Evolutionary conservation across 768 basidiomycete genomes (phyloP).

Genomic region (Macrolepiota fuliginosa): DNA sequence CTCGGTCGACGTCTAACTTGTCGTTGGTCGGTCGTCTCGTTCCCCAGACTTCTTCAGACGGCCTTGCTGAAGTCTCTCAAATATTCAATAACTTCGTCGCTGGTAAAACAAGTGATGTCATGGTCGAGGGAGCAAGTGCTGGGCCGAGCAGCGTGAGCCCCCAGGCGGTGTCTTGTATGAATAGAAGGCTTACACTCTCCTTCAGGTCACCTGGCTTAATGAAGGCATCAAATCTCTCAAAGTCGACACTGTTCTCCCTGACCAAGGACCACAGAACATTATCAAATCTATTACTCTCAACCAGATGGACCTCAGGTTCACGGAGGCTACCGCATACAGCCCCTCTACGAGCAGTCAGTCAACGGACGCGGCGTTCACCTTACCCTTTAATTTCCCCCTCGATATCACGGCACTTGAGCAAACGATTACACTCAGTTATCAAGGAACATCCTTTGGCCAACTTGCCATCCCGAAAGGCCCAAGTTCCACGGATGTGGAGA

Average conservation of each 20-base stretch:
- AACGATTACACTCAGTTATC: constrained; percentile 50
- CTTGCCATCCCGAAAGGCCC: constrained; percentile 57
- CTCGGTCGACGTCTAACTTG: constrained; percentile 49
- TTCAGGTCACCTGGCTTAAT: constrained; percentile 69
- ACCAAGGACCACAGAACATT: constrained; percentile 56
- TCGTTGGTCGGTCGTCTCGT: constrained; percentile 62
- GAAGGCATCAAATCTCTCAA: constrained; percentile 63
- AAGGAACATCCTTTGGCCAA: constrained; percentile 56
- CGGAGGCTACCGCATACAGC: constrained; percentile 50
- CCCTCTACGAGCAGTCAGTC: constrained; percentile 58
- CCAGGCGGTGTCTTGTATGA: not conserved
- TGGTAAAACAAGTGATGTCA: constrained; percentile 57
- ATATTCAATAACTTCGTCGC: constrained; percentile 75
- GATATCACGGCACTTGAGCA: constrained; percentile 63
- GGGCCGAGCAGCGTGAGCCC: constrained; percentile 51
- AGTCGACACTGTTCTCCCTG: constrained; percentile 59
- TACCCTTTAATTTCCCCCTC: constrained; percentile 70
- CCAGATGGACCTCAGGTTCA: constrained; percentile 58
- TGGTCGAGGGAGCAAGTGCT: constrained; percentile 57
- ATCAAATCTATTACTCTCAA: constrained; percentile 65
- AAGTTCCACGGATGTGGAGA: constrained; percentile 57
- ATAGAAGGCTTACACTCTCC: not conserved
- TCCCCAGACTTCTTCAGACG: constrained; percentile 51
- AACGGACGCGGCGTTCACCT: constrained; percentile 59
- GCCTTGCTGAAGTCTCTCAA: constrained; percentile 54